Evolutionary conservation across 352 stramenopile species (phyloP).

Genomic region (Phytopythium aichiense): DNA sequence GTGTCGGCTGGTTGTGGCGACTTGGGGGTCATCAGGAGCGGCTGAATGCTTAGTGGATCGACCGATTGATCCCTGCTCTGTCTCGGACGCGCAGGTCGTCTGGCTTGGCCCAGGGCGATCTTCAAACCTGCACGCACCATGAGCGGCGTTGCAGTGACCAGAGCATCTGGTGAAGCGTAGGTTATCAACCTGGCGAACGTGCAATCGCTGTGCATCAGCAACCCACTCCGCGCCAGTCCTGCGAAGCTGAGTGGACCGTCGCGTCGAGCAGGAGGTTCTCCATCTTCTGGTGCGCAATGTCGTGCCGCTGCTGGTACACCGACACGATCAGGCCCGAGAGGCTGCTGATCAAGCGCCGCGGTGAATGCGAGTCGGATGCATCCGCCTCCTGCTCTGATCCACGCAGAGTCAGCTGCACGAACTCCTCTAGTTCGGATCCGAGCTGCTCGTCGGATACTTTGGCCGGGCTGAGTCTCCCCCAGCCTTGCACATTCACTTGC

Average conservation of each 20-base stretch:
- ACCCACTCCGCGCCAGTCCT: too few species aligned
- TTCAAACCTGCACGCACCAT: neutral
- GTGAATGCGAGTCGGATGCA: neutral
- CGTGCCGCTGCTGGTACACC: conserved; percentile 1
- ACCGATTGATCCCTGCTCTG: neutral
- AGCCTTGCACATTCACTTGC: neutral
- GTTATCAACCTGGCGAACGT: neutral
- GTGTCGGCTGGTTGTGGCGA: neutral
- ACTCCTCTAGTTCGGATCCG: neutral
- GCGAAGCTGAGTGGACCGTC: too few species aligned
- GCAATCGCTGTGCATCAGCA: too few species aligned
- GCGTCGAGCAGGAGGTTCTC: conserved; percentile 2
- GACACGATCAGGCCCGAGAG: neutral
- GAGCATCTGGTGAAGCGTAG: too few species aligned
- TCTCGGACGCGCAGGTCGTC: too few species aligned
- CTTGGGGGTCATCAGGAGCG: neutral
- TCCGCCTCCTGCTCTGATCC: neutral
- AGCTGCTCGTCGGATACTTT: neutral
- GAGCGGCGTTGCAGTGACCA: too few species aligned
- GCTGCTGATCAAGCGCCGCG: neutral
- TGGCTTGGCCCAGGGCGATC: too few species aligned
- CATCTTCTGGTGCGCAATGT: neutral
- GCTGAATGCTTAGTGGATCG: neutral
- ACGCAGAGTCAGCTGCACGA: neutral
- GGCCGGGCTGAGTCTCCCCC: neutral